A percentile compares a stretch with the other conserved stretches of the same genome.
Evolutionary conservation across 148 eudicot species (phyloP).

Genomic region (Beta vulgaris): DNA sequence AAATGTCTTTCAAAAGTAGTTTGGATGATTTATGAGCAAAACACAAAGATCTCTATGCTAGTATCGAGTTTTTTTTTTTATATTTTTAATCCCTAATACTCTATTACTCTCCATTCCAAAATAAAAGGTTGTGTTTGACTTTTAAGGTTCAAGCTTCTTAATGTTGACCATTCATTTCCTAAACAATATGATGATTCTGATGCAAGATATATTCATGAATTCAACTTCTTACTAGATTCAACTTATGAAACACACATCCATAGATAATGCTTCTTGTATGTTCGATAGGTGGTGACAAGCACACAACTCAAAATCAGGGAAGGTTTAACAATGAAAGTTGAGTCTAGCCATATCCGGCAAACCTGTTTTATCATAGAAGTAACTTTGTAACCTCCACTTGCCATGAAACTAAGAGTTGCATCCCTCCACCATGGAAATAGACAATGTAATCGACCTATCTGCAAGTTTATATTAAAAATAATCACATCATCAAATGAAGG

Average conservation of each 20-base stretch:
- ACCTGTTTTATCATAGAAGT: conserved; percentile 49
- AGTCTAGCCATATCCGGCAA: not conserved
- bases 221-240: too few relatives aligned
- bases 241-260: not conserved
- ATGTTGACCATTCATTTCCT: too few relatives aligned
- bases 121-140: too few relatives aligned
- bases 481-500: not conserved
- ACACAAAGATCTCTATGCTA: not conserved
- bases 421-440: conserved; percentile 92
- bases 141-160: too few relatives aligned
- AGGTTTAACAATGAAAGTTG: not conserved
- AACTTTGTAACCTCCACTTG: conserved; percentile 81
- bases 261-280: not conserved
- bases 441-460: conserved; percentile 91
- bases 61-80: not conserved
- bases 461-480: conserved; percentile 1
- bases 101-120: too few relatives aligned
- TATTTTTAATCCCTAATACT: too few relatives aligned
- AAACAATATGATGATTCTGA: too few relatives aligned
- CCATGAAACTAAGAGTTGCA: conserved; percentile 74
- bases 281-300: not conserved
- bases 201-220: too few relatives aligned
- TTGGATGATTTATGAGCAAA: not conserved
- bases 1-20: not conserved
- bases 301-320: not conserved